phyloP scores from a whole-genome alignment of 2,329 filamentous ascomycete genomes.

The Pseudocercospora fijiensis region DNA sequence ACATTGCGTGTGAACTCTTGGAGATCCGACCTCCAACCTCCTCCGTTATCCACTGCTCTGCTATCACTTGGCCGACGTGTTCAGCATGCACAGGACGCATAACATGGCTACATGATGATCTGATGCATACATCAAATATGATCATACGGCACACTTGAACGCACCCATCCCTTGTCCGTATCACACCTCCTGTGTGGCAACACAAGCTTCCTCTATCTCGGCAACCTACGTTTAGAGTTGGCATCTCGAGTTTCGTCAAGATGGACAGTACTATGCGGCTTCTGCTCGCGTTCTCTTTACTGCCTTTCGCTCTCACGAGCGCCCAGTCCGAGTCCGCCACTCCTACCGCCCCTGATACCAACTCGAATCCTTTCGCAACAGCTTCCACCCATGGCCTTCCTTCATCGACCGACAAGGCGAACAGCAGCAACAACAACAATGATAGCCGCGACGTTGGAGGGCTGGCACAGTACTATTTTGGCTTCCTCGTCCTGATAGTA shows the following conservation, averaged over 20 bases:
- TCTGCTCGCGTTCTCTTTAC: not conserved
- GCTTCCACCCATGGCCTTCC: not conserved
- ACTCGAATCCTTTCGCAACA: not conserved
- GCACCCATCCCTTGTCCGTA: not conserved
- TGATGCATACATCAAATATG: not conserved
- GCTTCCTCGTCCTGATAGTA: conserved; percentile 57
- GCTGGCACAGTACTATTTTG: conserved; percentile 54
- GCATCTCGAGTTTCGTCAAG: not conserved
- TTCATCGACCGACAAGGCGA: conserved; percentile 4
- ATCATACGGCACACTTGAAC: not conserved
- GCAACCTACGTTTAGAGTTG: not conserved
- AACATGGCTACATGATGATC: not conserved
- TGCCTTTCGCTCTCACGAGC: not conserved
- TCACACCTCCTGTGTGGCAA: conserved; percentile 9
- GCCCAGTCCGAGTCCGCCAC: not conserved
- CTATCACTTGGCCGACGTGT: not conserved
- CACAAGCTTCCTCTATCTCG: not conserved
- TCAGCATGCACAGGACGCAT: not conserved
- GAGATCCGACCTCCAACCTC: not conserved
- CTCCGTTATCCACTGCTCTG: not conserved
- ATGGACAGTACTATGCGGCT: not conserved
- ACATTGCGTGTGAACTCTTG: not conserved
- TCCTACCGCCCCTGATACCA: not conserved
- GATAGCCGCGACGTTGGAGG: conserved; percentile 19
- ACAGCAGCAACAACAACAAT: conserved; percentile 9